Base-by-base conservation (phyloP, 2,329 filamentous ascomycete genomes). In the Ophiosphaerella narmari region DNA sequence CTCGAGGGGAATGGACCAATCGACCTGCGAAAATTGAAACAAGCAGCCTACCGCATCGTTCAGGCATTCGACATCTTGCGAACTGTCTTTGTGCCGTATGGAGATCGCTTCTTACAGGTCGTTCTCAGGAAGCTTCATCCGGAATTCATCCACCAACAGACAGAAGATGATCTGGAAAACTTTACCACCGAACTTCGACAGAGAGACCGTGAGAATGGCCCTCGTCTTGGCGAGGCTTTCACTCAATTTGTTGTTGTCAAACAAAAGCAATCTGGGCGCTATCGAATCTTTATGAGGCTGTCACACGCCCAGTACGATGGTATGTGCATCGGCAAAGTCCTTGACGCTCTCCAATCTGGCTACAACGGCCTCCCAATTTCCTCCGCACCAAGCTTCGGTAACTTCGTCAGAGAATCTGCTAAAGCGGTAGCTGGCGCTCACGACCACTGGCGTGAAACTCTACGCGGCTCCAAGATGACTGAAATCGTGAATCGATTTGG, bases 261-360 rank as follows among this genome's bases (percentile, higher is more conserved):
- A 47, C 65, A 69, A 44, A 69, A 66, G 59, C 60, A 60, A 40
- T 55, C 56, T 9, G 62, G 63, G 11, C 55, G 52, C 35, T 63
- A 69, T 36, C 63, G 67, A 34, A 65, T 71, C 14, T 64, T 71
- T 43, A 66, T 72, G 55, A 59, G 69, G 23, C 44, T 72, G 2
- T 71, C 68, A 7, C 67, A 70, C 43, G 68, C 69, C 24, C 68
- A 71, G 39, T 72, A 72, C 40, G 69, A 72, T 45, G 68, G 68
- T 11, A 60, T 62, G 13, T 71, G 65, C 38, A 59, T 71, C 26
- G 59, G 62, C 2, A 66, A 58, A 48, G 70, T 71, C 11, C 65
- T 70, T 13, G 31, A 40, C 5, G 57, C 63, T 8, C 62, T 71
- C 3, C 63, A 68, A 45, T 60, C 61, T 21, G 65, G 63, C 24